Conservation (phyloP, 306 rosid genomes). For the Cyclanthera cordifolia region DNA sequence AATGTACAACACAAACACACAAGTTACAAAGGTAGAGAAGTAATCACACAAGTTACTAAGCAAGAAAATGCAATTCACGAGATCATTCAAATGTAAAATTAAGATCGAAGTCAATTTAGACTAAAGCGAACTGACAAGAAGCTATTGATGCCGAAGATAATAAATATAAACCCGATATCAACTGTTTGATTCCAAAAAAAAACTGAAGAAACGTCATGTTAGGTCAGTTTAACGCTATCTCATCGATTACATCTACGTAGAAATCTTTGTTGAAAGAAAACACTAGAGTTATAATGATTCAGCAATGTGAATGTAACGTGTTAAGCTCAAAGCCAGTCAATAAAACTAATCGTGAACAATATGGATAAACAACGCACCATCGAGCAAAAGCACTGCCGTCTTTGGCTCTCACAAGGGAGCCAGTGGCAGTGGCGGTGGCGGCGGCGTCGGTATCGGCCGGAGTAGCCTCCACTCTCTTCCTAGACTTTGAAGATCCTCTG, state of each 20-base stretch:
- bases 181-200: not conserved
- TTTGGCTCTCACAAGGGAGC: slow-evolving; percentile 54
- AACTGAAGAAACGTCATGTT: not conserved
- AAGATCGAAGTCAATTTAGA: not conserved
- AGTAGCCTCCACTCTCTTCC: slow-evolving; percentile 65
- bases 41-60: not conserved
- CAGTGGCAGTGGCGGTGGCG: slow-evolving; percentile 7
- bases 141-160: not conserved
- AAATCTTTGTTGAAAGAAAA: not conserved
- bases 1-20: not conserved
- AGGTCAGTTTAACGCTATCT: not conserved
- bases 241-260: not conserved
- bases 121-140: not conserved
- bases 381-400: slow-evolving; percentile 86
- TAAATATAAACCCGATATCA: not conserved
- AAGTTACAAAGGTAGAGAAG: not conserved
- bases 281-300: not conserved
- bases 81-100: too few relatives aligned
- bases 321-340: not conserved
- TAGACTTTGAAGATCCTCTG: slow-evolving; percentile 29
- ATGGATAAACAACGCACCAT: slow-evolving; percentile 29
- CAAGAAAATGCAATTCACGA: too few relatives aligned
- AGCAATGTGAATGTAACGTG: not conserved
- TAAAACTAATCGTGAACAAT: not conserved
- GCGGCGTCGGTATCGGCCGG: slow-evolving; percentile 27